Conservation (phyloP, 1,284 basidiomycete genomes). For the Amylostereum areolatum region DNA sequence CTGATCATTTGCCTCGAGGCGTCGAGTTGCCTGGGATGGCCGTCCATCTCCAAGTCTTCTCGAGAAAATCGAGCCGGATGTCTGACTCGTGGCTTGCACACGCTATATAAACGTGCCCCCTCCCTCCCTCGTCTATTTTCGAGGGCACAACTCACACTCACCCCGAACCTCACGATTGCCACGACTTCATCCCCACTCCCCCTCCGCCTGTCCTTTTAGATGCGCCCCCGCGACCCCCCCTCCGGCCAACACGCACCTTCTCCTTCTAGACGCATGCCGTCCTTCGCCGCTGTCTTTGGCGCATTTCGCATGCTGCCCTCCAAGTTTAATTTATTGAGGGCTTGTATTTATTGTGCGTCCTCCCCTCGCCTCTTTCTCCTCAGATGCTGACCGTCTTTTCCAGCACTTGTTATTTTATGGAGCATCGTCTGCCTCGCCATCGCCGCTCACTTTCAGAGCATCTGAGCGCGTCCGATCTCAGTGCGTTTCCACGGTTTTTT, state of each 20-base stretch:
- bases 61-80: no score
- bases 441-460: conserved; percentile 65
- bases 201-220: background rate
- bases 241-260: background rate
- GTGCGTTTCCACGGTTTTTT: conserved; percentile 35
- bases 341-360: conserved; percentile 53
- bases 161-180: background rate
- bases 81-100: no score
- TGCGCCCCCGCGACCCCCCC: background rate
- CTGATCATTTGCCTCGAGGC: no score
- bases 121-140: no score
- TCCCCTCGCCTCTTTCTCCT: background rate
- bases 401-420: conserved; percentile 63
- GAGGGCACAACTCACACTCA: no score
- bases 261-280: background rate
- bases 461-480: conserved; percentile 72
- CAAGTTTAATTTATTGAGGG: conserved; percentile 60
- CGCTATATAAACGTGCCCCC: no score
- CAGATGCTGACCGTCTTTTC: conserved; percentile 1
- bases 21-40: no score
- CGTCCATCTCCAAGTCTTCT: no score
- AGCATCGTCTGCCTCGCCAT: conserved; percentile 70
- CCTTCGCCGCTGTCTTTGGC: conserved; percentile 19
- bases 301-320: conserved; percentile 35
- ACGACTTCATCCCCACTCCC: background rate